phyloP scores from a whole-genome alignment of 148 eudicot species.

The Rhododendron mucronatum region DNA sequence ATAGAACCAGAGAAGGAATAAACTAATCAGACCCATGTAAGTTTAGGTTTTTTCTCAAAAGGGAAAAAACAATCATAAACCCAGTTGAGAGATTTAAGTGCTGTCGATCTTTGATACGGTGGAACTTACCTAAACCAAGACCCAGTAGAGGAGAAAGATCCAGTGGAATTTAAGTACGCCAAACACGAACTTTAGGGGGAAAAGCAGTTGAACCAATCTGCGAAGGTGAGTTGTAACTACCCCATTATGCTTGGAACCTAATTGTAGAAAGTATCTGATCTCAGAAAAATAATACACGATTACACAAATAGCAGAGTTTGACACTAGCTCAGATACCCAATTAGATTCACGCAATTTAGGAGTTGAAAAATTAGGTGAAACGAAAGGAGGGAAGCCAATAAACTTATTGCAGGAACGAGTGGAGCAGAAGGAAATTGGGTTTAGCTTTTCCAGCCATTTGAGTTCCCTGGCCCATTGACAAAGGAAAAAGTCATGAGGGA shows the following conservation, averaged over 20 bases:
- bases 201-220: constrained; percentile 23
- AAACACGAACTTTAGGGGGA: constrained; percentile 10
- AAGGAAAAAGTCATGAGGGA: neutral
- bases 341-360: neutral
- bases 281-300: neutral
- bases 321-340: neutral
- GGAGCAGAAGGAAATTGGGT: neutral
- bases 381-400: neutral
- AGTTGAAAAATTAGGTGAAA: neutral
- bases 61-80: constrained; percentile 4
- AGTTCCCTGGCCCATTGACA: neutral
- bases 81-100: constrained; percentile 1
- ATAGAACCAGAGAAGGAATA: neutral
- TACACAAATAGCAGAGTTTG: neutral
- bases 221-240: constrained; percentile 10
- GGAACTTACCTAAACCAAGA: constrained; percentile 17
- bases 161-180: constrained; percentile 8
- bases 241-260: constrained; percentile 1
- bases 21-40: neutral
- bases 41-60: neutral
- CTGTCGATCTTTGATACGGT: constrained; percentile 11
- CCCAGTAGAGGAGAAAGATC: neutral
- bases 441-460: neutral
- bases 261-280: neutral
- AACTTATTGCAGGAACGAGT: neutral